Evolutionary conservation across 768 basidiomycete genomes (phyloP).

Genomic region (Rubroboletus satanas): DNA sequence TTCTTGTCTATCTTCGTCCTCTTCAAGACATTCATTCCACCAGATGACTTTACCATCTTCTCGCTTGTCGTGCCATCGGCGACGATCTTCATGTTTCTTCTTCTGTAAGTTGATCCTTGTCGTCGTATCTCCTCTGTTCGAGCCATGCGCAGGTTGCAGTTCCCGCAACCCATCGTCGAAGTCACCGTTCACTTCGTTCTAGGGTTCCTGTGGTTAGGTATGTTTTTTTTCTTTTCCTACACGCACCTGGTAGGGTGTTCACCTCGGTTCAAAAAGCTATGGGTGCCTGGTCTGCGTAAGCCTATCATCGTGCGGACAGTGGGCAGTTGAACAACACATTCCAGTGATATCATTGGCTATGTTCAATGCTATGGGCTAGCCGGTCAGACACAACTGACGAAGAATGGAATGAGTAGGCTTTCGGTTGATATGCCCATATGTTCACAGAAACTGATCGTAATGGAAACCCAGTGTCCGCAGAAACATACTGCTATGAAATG

Average conservation of each 20-base stretch:
- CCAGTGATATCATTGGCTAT: conserved; percentile 66
- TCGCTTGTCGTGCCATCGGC: conserved; percentile 60
- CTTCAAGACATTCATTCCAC: neutral
- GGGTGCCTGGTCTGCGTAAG: conserved; percentile 73
- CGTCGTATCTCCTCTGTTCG: neutral
- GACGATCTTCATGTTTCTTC: conserved; percentile 59
- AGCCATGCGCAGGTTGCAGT: conserved; percentile 50
- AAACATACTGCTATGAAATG: conserved; percentile 72
- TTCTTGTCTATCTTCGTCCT: neutral
- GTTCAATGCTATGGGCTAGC: conserved; percentile 55
- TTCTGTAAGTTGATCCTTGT: conserved; percentile 43
- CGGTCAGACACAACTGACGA: conserved; percentile 44
- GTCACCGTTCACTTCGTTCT: conserved; percentile 50
- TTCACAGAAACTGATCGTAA: conserved; percentile 3
- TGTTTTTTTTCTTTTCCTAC: conserved; percentile 21
- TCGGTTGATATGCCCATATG: neutral
- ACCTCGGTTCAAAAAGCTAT: conserved; percentile 45
- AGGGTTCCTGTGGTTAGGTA: conserved; percentile 67
- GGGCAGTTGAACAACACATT: conserved; percentile 3
- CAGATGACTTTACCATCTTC: conserved; percentile 72
- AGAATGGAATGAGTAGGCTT: conserved; percentile 51
- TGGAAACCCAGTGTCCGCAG: conserved; percentile 45
- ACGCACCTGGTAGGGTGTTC: neutral
- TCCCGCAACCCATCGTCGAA: conserved; percentile 66
- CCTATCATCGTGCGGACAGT: neutral